Percentiles rank a stretch among this genome's conserved stretches.
These are phyloP conservation scores for Agrostemma githago DNA, from an alignment of 148 eudicot genomes.

Conservation along the genomic window DNA sequence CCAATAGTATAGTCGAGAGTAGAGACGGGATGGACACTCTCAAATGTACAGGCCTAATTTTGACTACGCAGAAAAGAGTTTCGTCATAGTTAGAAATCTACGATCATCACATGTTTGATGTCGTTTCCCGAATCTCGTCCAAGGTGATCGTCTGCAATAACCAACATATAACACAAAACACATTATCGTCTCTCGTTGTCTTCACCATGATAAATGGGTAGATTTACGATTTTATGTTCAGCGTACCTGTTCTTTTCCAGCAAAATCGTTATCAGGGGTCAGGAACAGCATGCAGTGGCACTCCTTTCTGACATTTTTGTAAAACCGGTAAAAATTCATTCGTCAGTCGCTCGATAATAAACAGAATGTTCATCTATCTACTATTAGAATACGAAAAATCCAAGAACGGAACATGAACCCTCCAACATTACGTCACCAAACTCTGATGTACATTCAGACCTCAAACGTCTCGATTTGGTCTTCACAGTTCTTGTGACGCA, in stretches of 20 bases:
- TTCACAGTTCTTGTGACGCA: not conserved
- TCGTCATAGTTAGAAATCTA: not conserved
- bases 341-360: not conserved
- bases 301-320: conserved; percentile 66
- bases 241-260: conserved; percentile 85
- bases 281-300: conserved; percentile 99
- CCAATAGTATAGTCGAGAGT: conserved; percentile 16
- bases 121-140: conserved; percentile 70
- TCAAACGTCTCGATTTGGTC: too few relatives aligned
- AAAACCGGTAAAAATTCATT: not conserved
- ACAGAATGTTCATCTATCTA: not conserved
- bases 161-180: not conserved
- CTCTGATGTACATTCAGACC: not conserved
- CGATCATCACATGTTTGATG: conserved; percentile 53
- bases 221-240: not conserved
- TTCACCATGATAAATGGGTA: not conserved
- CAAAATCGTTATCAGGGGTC: conserved; percentile 92
- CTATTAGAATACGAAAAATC: too few relatives aligned
- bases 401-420: too few relatives aligned
- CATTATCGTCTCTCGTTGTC: not conserved
- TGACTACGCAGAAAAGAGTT: conserved; percentile 9
- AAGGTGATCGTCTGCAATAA: conserved; percentile 48
- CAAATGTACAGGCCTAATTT: conserved; percentile 30
- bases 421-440: not conserved
- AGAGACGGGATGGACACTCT: conserved; percentile 16